These are phyloP conservation scores for Lentinula sp. DNA, from an alignment of 768 basidiomycete genomes.

Conservation along the genomic window DNA sequence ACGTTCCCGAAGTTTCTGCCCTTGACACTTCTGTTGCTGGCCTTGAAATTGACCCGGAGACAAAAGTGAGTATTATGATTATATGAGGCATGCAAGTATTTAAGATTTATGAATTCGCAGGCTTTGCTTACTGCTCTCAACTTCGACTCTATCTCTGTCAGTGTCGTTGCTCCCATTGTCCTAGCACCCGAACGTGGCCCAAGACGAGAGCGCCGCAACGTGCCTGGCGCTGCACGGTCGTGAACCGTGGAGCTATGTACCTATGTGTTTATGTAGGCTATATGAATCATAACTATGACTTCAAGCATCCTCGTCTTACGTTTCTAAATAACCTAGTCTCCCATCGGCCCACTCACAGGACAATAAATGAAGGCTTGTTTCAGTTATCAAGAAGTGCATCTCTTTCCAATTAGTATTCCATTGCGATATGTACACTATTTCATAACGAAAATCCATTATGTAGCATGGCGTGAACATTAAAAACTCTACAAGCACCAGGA, in stretches of 20 bases:
- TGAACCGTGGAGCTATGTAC: neutral
- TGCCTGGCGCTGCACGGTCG: constrained; percentile 62
- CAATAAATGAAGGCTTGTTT: too few relatives aligned
- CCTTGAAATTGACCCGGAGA: constrained; percentile 87
- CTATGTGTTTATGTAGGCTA: neutral
- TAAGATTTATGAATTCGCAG: constrained; percentile 27
- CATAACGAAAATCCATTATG: too few relatives aligned
- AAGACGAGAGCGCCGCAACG: constrained; percentile 70
- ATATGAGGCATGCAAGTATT: neutral
- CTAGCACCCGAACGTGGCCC: constrained; percentile 64
- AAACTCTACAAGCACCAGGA: too few relatives aligned
- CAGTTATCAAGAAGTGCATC: too few relatives aligned
- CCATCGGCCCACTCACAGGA: too few relatives aligned
- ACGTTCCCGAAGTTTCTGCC: constrained; percentile 96
- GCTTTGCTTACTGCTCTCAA: constrained; percentile 87
- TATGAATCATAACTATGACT: neutral
- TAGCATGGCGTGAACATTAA: too few relatives aligned
- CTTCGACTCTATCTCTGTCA: constrained; percentile 88
- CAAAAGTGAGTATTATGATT: constrained; percentile 60
- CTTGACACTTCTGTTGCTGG: constrained; percentile 71
- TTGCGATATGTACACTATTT: too few relatives aligned
- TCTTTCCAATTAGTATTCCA: too few relatives aligned
- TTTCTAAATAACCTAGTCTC: too few relatives aligned
- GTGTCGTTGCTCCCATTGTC: constrained; percentile 56
- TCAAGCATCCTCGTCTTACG: too few relatives aligned